Evolutionary conservation across 2,329 filamentous ascomycete species (phyloP).

Genomic region (Didymella segeticola): DNA sequence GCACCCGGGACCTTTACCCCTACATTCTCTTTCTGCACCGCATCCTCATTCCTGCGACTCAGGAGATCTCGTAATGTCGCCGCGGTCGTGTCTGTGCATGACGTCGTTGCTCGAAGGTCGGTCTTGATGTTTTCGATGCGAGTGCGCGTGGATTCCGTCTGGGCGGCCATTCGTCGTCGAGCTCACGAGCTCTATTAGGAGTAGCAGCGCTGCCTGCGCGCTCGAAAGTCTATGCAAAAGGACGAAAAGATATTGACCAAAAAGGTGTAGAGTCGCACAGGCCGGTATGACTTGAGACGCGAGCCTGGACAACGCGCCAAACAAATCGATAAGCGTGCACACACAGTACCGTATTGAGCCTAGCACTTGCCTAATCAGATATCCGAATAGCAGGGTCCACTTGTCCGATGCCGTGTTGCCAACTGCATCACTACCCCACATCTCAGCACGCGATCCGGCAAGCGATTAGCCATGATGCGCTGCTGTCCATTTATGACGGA

Average conservation of each 20-base stretch:
- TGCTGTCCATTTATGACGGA: neutral
- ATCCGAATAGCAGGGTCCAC: constrained; percentile 4
- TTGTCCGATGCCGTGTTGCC: constrained; percentile 1
- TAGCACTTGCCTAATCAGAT: neutral
- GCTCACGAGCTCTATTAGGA: constrained; percentile 14
- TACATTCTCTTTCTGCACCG: constrained; percentile 41
- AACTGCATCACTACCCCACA: constrained; percentile 12
- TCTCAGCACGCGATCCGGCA: constrained; percentile 15
- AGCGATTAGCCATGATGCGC: neutral
- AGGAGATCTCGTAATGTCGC: constrained; percentile 57
- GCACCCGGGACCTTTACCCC: constrained; percentile 36
- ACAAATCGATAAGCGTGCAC: constrained; percentile 19
- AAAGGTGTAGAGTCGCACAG: constrained; percentile 10
- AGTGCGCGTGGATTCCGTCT: constrained; percentile 48
- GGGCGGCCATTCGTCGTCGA: constrained; percentile 36
- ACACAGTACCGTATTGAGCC: constrained; percentile 4
- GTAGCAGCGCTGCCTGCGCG: constrained; percentile 17
- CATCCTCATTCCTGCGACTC: constrained; percentile 41
- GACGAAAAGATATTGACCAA: constrained; percentile 12
- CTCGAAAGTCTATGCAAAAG: constrained; percentile 10
- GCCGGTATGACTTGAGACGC: constrained; percentile 4
- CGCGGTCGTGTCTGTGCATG: constrained; percentile 57
- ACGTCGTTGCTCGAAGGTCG: constrained; percentile 55
- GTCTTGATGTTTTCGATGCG: constrained; percentile 57
- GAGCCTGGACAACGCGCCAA: constrained; percentile 10